These are phyloP conservation scores for Lentinula raphanica DNA, from an alignment of 768 basidiomycete genomes.

Conservation along the genomic window DNA sequence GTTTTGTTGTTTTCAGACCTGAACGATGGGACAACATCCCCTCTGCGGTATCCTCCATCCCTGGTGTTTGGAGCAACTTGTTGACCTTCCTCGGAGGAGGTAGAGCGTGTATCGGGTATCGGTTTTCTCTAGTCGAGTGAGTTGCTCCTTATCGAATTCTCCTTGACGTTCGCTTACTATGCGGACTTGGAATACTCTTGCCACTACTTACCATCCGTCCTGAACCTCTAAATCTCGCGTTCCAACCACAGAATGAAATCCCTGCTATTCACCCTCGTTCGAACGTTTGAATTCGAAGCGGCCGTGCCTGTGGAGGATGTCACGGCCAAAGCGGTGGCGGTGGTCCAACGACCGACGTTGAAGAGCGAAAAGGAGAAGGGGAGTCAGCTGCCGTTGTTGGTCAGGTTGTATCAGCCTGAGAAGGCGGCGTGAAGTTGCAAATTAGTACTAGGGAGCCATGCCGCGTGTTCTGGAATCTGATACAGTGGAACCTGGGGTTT, in stretches of 20 bases:
- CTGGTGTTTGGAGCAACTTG: conserved; percentile 49
- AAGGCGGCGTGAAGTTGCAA: neutral
- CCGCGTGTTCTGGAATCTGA: no score
- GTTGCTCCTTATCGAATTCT: conserved; percentile 18
- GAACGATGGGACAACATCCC: conserved; percentile 57
- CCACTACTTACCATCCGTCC: no score
- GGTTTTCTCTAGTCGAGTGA: conserved; percentile 40
- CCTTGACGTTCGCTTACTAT: neutral
- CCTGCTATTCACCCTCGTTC: conserved; percentile 28
- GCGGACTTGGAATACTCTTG: no score
- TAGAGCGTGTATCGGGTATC: conserved; percentile 42
- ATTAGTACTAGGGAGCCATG: conserved; percentile 57
- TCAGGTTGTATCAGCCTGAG: neutral
- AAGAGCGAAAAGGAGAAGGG: conserved; percentile 16
- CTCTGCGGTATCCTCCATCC: conserved; percentile 37
- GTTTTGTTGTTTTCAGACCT: conserved; percentile 51
- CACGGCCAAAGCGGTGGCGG: conserved; percentile 7
- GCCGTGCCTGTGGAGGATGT: conserved; percentile 25
- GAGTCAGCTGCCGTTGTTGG: conserved; percentile 21
- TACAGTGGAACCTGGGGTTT: no score
- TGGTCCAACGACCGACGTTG: conserved; percentile 26
- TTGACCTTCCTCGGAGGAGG: conserved; percentile 43
- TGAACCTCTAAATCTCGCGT: no score
- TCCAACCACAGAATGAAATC: conserved; percentile 22
- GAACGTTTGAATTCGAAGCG: conserved; percentile 32